Evolutionary conservation across 2,329 filamentous ascomycete genomes (phyloP).

Genomic region (Ophidiomyces ophidiicola): DNA sequence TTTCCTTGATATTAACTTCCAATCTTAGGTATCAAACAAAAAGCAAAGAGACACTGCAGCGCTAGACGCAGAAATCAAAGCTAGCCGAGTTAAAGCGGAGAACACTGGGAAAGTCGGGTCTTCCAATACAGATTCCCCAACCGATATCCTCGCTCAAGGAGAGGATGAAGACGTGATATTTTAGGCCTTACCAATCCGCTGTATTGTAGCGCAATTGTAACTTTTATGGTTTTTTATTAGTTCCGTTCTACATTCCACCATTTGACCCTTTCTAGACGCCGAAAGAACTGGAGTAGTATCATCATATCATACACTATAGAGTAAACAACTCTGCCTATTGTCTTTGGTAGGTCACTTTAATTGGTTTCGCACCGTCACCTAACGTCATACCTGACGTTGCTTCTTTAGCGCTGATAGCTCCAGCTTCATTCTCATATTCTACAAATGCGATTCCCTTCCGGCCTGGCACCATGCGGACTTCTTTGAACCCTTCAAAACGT

Average conservation of each 20-base stretch:
- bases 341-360: conserved; percentile 94
- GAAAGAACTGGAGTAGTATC: conserved; percentile 14
- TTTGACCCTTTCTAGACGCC: conserved; percentile 10
- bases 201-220: not conserved
- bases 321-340: conserved; percentile 43
- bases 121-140: conserved; percentile 9
- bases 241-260: not conserved
- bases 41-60: conserved; percentile 66
- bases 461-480: conserved; percentile 79
- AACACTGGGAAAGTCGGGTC: not conserved
- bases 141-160: conserved; percentile 55
- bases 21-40: conserved; percentile 54
- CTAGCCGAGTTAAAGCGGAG: conserved; percentile 46
- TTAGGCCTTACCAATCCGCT: conserved; percentile 29
- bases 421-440: conserved; percentile 83
- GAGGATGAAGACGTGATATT: conserved; percentile 77
- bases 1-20: not conserved
- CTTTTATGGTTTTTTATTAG: conserved; percentile 2
- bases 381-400: conserved; percentile 75
- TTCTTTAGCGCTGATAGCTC: conserved; percentile 88
- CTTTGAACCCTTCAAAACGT: conserved; percentile 85
- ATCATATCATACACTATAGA: conserved; percentile 3
- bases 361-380: conserved; percentile 58
- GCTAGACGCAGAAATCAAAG: conserved; percentile 62
- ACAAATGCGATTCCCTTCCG: conserved; percentile 86